Conservation (phyloP, 2,329 filamentous ascomycete genomes). For the Dendrostoma leiphaemia region DNA sequence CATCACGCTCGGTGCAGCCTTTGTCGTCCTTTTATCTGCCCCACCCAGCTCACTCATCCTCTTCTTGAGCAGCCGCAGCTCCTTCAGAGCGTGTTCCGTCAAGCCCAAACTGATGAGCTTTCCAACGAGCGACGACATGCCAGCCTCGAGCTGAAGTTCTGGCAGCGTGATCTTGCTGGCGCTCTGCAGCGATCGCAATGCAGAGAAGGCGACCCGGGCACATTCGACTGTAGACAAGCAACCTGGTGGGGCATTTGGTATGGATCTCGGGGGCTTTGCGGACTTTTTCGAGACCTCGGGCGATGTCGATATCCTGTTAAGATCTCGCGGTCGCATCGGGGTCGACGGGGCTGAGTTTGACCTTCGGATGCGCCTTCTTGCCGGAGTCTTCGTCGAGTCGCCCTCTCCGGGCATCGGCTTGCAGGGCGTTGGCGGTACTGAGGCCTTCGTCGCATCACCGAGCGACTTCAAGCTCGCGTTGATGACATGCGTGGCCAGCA, state of each 20-base stretch:
- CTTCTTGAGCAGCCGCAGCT: constrained; percentile 64
- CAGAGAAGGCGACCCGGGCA: constrained; percentile 64
- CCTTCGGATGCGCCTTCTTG: constrained; percentile 46
- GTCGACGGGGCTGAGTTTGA: constrained; percentile 59
- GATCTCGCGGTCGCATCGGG: constrained; percentile 58
- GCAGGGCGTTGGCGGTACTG: constrained; percentile 28
- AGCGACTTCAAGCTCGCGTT: constrained; percentile 69
- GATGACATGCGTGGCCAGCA: constrained; percentile 70
- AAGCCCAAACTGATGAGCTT: constrained; percentile 65
- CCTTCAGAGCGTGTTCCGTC: constrained; percentile 66
- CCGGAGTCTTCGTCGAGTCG: constrained; percentile 35
- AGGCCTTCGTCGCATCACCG: constrained; percentile 60
- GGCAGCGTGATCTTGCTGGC: constrained; percentile 53
- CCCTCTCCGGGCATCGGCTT: constrained; percentile 34
- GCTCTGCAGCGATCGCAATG: constrained; percentile 57
- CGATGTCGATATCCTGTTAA: constrained; percentile 59
- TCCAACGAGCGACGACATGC: constrained; percentile 67
- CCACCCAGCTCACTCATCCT: constrained; percentile 47
- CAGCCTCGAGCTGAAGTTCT: constrained; percentile 68
- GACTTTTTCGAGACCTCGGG: constrained; percentile 38
- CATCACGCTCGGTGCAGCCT: constrained; percentile 33
- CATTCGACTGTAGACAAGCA: constrained; percentile 66
- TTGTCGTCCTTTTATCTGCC: constrained; percentile 31
- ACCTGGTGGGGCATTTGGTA: constrained; percentile 34
- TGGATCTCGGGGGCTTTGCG: constrained; percentile 24